A percentile compares a stretch with the other conserved stretches of the same genome.
phyloP scores from a whole-genome alignment of 352 stramenopile species.

The Globisporangium alternatum region DNA sequence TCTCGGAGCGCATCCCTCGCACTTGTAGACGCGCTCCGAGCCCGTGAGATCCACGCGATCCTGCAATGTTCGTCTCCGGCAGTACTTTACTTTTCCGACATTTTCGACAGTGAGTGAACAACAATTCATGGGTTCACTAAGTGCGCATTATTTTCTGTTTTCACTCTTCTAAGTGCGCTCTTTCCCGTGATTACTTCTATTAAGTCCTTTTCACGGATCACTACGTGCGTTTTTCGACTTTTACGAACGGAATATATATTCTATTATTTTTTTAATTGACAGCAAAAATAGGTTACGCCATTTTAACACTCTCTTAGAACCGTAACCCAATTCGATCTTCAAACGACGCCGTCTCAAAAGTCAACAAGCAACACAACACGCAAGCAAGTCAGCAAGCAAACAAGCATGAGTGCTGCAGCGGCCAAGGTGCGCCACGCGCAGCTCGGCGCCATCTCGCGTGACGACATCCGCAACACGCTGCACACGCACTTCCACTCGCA shows the following conservation, averaged over 20 bases:
- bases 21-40: conserved; percentile 96
- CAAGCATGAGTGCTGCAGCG: conserved; percentile 10
- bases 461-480: conserved; percentile 61
- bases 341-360: conserved; percentile 1
- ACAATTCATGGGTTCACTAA: too few species aligned
- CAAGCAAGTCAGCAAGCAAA: neutral
- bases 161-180: too few species aligned
- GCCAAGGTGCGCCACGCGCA: conserved; percentile 18
- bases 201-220: too few species aligned
- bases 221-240: too few species aligned
- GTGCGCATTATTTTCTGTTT: too few species aligned
- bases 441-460: conserved; percentile 40
- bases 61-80: too few species aligned
- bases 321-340: neutral
- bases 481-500: conserved; percentile 63
- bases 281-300: neutral
- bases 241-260: too few species aligned
- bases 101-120: too few species aligned
- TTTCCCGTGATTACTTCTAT: too few species aligned
- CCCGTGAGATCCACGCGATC: conserved; percentile 95
- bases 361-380: neutral
- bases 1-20: conserved; percentile 90
- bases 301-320: neutral
- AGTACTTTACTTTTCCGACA: too few species aligned
- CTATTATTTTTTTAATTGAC: too few species aligned